Conservation (phyloP, 352 stramenopile species). For the Thraustochytrium sp. region DNA sequence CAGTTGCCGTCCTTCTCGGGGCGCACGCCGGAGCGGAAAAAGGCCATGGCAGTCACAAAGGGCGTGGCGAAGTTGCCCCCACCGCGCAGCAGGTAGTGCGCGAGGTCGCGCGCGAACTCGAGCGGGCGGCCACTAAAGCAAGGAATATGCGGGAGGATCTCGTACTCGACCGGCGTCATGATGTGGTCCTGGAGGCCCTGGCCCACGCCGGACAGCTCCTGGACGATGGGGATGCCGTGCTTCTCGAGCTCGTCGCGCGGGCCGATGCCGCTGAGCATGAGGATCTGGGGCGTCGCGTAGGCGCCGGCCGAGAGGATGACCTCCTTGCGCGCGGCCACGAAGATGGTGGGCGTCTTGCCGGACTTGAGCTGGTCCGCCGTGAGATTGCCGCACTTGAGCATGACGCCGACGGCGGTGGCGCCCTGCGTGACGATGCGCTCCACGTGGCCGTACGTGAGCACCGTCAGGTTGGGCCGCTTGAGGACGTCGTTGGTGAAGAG, state of each 20-base stretch:
- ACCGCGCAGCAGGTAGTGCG: background rate
- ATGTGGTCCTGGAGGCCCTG: constrained; percentile 43
- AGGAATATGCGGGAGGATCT: background rate
- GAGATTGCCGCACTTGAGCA: constrained; percentile 53
- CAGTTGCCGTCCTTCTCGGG: constrained; percentile 6
- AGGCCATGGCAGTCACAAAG: background rate
- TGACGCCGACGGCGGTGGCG: constrained; percentile 55
- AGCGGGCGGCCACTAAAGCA: background rate
- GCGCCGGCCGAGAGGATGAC: constrained; percentile 67
- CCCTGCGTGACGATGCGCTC: constrained; percentile 56
- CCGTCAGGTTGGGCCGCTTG: constrained; percentile 58
- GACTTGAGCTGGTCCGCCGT: background rate
- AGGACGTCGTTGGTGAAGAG: constrained; percentile 50
- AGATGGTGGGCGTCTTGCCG: background rate
- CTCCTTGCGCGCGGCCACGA: constrained; percentile 48
- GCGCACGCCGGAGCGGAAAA: constrained; percentile 23
- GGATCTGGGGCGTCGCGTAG: constrained; percentile 66
- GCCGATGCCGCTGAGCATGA: constrained; percentile 69
- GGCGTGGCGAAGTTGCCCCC: background rate
- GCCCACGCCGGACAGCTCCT: constrained; percentile 35
- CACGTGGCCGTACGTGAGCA: constrained; percentile 58
- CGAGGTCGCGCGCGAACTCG: background rate
- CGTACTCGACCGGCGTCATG: background rate
- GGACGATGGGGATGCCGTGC: background rate
- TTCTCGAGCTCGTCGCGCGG: constrained; percentile 57